These are phyloP conservation scores for Kalmanozyma brasiliensis DNA, from an alignment of 1,284 basidiomycete genomes.

Conservation along the genomic window DNA sequence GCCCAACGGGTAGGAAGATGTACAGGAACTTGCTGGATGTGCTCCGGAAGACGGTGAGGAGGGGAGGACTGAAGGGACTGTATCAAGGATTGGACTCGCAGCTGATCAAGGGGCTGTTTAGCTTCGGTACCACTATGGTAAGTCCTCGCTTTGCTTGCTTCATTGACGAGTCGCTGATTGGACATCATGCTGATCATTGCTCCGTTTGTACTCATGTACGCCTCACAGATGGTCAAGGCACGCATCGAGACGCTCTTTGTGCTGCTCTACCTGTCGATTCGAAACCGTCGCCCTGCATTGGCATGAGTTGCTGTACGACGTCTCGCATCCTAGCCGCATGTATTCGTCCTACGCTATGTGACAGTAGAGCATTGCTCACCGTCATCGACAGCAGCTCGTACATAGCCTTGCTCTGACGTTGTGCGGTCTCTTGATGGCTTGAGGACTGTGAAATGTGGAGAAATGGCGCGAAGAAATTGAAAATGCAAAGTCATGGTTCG, in stretches of 20 bases:
- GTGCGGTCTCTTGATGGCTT: no score
- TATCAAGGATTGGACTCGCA: constrained; percentile 61
- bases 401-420: no score
- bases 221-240: constrained; percentile 54
- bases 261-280: constrained; percentile 37
- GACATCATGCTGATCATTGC: constrained; percentile 1
- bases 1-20: constrained; percentile 62
- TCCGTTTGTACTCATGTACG: not conserved
- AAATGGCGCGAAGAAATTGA: no score
- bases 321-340: no score
- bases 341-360: no score
- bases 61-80: constrained; percentile 49
- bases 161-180: no score
- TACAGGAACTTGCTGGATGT: constrained; percentile 59
- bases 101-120: constrained; percentile 57
- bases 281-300: constrained; percentile 16
- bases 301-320: no score
- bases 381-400: no score
- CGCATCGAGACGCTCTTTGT: constrained; percentile 56
- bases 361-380: no score
- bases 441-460: no score
- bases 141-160: constrained; percentile 16
- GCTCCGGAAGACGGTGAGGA: constrained; percentile 49
- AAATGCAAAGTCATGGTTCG: no score
- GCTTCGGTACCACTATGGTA: constrained; percentile 60